Percentiles rank a stretch among this genome's conserved stretches.
phyloP scores from a whole-genome alignment of 2,329 filamentous ascomycete species.

The Byssoonygena ceratinophila region DNA sequence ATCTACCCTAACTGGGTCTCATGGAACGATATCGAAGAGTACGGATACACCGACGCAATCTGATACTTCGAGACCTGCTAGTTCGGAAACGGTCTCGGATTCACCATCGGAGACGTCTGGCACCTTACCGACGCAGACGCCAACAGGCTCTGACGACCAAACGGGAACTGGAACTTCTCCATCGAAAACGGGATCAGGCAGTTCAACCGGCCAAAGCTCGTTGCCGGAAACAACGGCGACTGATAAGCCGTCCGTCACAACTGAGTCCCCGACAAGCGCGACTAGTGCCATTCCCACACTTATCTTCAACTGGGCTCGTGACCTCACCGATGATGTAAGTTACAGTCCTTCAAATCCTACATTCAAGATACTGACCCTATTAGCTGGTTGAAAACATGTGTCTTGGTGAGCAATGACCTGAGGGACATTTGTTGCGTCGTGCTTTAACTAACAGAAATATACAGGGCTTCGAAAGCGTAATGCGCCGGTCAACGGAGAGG shows the following conservation, averaged over 20 bases:
- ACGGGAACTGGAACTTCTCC: not conserved
- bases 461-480: not conserved
- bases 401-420: not conserved
- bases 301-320: not conserved
- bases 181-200: not conserved
- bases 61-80: not conserved
- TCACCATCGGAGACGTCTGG: not conserved
- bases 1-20: too few species aligned
- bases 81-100: not conserved
- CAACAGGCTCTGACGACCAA: not conserved
- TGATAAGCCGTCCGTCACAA: not conserved
- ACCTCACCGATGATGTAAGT: conserved; percentile 3
- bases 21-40: not conserved
- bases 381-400: conserved; percentile 5
- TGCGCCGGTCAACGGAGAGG: conserved; percentile 1
- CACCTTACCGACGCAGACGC: not conserved
- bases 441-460: not conserved
- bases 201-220: not conserved
- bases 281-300: conserved; percentile 2
- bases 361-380: not conserved
- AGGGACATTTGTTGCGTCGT: too few species aligned
- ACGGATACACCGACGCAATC: not conserved
- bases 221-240: not conserved
- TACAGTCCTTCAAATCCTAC: not conserved
- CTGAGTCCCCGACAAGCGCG: not conserved